Conservation (phyloP, 2,329 filamentous ascomycete genomes). For the Mycosphaerella sp. region DNA sequence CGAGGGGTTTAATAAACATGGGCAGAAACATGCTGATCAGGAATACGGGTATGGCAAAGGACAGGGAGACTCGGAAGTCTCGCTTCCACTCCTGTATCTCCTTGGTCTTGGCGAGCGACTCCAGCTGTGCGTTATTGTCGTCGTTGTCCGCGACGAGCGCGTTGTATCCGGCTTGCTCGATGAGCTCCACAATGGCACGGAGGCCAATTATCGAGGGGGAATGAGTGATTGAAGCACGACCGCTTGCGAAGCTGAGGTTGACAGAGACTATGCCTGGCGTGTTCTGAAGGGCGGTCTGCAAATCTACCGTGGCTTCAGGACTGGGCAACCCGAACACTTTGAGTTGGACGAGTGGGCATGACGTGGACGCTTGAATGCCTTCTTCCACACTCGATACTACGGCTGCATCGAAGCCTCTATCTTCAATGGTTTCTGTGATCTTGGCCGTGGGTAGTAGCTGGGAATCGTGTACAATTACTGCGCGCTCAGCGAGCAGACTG, state of each 20-base stretch:
- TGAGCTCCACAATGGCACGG: slow-evolving; percentile 70
- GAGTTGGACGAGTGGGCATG: slow-evolving; percentile 61
- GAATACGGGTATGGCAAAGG: slow-evolving; percentile 86
- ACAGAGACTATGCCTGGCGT: slow-evolving; percentile 69
- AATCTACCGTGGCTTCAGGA: slow-evolving; percentile 60
- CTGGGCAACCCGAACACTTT: slow-evolving; percentile 77
- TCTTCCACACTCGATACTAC: slow-evolving; percentile 66
- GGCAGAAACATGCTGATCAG: slow-evolving; percentile 89
- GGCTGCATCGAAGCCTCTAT: slow-evolving; percentile 79
- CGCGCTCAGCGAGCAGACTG: slow-evolving; percentile 85
- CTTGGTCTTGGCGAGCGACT: slow-evolving; percentile 91
- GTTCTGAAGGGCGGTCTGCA: slow-evolving; percentile 62
- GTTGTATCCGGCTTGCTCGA: slow-evolving; percentile 80
- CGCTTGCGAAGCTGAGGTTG: slow-evolving; percentile 65
- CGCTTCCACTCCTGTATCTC: slow-evolving; percentile 90
- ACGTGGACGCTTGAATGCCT: slow-evolving; percentile 51
- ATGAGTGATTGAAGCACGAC: slow-evolving; percentile 67
- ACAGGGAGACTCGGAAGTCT: slow-evolving; percentile 69
- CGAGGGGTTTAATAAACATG: slow-evolving; percentile 69
- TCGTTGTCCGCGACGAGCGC: slow-evolving; percentile 84
- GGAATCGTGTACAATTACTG: slow-evolving; percentile 78
- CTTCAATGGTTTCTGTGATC: slow-evolving; percentile 78
- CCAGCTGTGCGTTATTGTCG: slow-evolving; percentile 93
- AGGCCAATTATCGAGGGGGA: slow-evolving; percentile 68
- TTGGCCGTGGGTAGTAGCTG: slow-evolving; percentile 63